phyloP scores from a whole-genome alignment of 164 flowering plant species.

The Annona cherimola region DNA sequence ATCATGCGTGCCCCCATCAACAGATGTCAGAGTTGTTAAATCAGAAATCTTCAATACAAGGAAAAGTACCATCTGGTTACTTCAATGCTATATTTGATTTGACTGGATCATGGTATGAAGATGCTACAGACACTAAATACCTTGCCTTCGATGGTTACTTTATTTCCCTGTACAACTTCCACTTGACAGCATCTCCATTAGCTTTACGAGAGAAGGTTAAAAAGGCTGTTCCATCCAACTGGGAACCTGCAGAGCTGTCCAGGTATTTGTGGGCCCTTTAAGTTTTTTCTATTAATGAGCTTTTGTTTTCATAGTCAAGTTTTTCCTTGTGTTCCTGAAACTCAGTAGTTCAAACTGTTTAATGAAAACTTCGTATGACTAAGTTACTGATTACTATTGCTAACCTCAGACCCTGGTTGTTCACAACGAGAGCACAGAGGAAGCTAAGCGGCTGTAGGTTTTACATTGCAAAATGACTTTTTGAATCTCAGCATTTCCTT shows the following conservation, averaged over 20 bases:
- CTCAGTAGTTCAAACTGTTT: not conserved
- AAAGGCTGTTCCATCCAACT: constrained; percentile 73
- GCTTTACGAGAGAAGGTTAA: constrained; percentile 64
- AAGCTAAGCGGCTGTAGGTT: too few species aligned
- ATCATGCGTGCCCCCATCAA: constrained; percentile 7
- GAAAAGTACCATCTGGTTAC: constrained; percentile 89
- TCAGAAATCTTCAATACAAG: constrained; percentile 77
- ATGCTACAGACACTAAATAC: constrained; percentile 65
- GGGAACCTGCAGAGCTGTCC: constrained; percentile 47
- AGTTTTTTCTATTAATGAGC: not conserved
- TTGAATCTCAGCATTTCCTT: too few species aligned
- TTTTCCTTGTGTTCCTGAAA: not conserved
- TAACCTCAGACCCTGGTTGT: too few species aligned
- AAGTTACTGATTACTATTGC: too few species aligned
- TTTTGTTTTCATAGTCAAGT: too few species aligned
- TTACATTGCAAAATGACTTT: too few species aligned
- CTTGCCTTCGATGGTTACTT: constrained; percentile 89
- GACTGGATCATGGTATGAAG: constrained; percentile 75
- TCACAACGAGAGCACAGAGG: too few species aligned
- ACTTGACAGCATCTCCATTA: constrained; percentile 64
- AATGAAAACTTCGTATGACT: too few species aligned
- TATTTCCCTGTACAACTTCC: constrained; percentile 71
- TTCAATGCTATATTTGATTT: constrained; percentile 71
- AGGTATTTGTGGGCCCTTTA: constrained; percentile 33
- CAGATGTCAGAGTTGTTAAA: constrained; percentile 94